These are phyloP conservation scores for Inga laurina DNA, from an alignment of 306 rosid species.

Conservation along the genomic window DNA sequence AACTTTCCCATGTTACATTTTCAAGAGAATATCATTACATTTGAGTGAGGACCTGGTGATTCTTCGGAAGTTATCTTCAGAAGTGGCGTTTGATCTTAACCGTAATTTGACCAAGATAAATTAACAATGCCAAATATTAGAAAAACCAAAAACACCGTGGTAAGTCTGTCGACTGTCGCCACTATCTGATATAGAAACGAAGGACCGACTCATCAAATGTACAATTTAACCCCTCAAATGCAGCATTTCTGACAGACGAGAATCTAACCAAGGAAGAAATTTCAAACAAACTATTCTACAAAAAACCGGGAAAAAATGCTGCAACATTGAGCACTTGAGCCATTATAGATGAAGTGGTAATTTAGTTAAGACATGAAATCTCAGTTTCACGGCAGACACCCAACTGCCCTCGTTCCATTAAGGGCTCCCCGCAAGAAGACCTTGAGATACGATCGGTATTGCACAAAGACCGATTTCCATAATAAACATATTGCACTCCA, in stretches of 20 bases:
- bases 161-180: conserved; percentile 2
- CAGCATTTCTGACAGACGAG: conserved; percentile 25
- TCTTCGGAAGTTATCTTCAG: not conserved
- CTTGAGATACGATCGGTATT: conserved; percentile 17
- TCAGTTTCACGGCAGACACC: not conserved
- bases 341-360: conserved; percentile 23
- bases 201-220: conserved; percentile 40
- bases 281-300: conserved; percentile 10
- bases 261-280: conserved; percentile 39
- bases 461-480: conserved; percentile 13
- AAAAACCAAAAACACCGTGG: not conserved
- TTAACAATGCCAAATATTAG: not conserved
- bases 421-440: conserved; percentile 25
- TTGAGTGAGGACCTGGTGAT: not conserved
- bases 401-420: conserved; percentile 19
- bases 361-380: conserved; percentile 8
- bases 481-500: conserved; percentile 7
- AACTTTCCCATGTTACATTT: not conserved
- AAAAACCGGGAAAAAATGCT: not conserved
- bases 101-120: not conserved
- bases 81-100: not conserved
- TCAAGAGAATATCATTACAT: not conserved
- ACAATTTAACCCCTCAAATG: conserved; percentile 41
- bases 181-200: conserved; percentile 23
- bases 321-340: conserved; percentile 6